Conservation (phyloP, 2,329 filamentous ascomycete genomes). For the Ilyonectria robusta region DNA sequence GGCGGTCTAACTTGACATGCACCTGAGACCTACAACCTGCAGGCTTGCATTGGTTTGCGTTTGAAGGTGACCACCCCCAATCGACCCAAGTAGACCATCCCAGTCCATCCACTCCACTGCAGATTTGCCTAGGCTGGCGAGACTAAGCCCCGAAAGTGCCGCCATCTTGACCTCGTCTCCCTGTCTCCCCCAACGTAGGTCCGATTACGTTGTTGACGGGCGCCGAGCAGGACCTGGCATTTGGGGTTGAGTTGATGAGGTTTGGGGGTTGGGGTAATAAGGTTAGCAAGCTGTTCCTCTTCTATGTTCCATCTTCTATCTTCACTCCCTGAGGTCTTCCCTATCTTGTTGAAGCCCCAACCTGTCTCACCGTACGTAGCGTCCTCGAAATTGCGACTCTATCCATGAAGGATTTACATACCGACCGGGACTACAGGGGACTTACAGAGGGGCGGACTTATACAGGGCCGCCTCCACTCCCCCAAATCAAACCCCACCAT, state of each 20-base stretch:
- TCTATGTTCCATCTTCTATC: conserved; percentile 3
- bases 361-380: conserved; percentile 33
- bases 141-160: conserved; percentile 2
- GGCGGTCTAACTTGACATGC: conserved; percentile 6
- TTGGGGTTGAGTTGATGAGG: conserved; percentile 13
- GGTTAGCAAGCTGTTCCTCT: neutral
- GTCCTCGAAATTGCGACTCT: conserved; percentile 2
- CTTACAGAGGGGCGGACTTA: conserved; percentile 10
- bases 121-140: conserved; percentile 1
- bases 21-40: neutral
- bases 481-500: conserved; percentile 22
- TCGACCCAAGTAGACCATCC: neutral
- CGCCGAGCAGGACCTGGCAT: neutral
- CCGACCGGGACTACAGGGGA: conserved; percentile 3
- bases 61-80: neutral
- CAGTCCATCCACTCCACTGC: neutral
- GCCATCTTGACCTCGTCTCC: neutral
- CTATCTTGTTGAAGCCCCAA: conserved; percentile 44
- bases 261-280: conserved; percentile 45
- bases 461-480: conserved; percentile 16
- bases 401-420: conserved; percentile 1
- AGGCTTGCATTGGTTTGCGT: conserved; percentile 14
- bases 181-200: conserved; percentile 15
- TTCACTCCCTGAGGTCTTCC: conserved; percentile 22
- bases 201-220: conserved; percentile 13